phyloP scores from a whole-genome alignment of 2,329 filamentous ascomycete species.

The Tolypocladium album region DNA sequence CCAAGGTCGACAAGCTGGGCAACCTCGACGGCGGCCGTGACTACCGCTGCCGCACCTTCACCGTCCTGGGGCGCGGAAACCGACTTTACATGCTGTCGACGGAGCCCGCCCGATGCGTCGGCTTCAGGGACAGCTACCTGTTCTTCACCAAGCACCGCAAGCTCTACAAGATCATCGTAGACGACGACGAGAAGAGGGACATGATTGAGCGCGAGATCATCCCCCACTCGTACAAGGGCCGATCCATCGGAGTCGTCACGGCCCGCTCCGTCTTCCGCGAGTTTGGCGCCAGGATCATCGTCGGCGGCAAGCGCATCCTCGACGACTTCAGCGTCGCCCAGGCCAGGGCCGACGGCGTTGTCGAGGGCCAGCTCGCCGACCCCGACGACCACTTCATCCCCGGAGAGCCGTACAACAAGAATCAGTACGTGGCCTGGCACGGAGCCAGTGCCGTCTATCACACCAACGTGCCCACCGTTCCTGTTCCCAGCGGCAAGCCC shows the following conservation, averaged over 20 bases:
- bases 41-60: slow-evolving; percentile 93
- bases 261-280: slow-evolving; percentile 94
- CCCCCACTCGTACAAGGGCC: slow-evolving; percentile 95
- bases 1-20: slow-evolving; percentile 85
- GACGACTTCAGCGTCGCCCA: slow-evolving; percentile 84
- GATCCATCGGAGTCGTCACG: slow-evolving; percentile 92
- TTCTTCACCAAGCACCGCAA: slow-evolving; percentile 98
- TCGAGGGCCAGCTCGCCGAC: slow-evolving; percentile 86
- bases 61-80: slow-evolving; percentile 70
- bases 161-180: slow-evolving; percentile 96
- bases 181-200: slow-evolving; percentile 93
- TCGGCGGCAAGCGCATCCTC: slow-evolving; percentile 73
- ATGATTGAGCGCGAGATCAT: slow-evolving; percentile 94
- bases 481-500: slow-evolving; percentile 62
- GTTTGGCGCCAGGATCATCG: slow-evolving; percentile 88
- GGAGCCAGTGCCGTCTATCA: slow-evolving; percentile 95
- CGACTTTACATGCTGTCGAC: slow-evolving; percentile 97
- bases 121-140: slow-evolving; percentile 94
- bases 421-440: slow-evolving; percentile 98
- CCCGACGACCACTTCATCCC: slow-evolving; percentile 71
- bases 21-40: slow-evolving; percentile 75
- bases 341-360: slow-evolving; percentile 63
- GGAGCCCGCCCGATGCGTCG: slow-evolving; percentile 90
- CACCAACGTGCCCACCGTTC: slow-evolving; percentile 66
- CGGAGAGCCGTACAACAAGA: slow-evolving; percentile 91